These are phyloP conservation scores for Aspergillus cristatus DNA, from an alignment of 495 filamentous ascomycete genomes.

Conservation along the genomic window DNA sequence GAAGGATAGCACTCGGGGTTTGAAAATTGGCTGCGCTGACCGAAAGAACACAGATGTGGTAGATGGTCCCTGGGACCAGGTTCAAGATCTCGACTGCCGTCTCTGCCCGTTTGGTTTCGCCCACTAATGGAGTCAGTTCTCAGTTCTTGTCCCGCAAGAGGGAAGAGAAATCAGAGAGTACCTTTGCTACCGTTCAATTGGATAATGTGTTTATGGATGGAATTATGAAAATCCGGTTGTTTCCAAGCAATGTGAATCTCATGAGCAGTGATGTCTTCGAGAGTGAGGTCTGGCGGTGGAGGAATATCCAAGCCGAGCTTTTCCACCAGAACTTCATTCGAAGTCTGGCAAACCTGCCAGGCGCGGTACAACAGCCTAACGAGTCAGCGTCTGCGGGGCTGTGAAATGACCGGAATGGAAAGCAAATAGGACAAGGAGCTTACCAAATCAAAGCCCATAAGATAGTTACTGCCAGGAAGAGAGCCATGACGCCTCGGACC, in stretches of 20 bases:
- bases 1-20: slow-evolving; percentile 74
- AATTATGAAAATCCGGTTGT: slow-evolving; percentile 63
- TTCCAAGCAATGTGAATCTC: slow-evolving; percentile 91
- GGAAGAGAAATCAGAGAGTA: slow-evolving; percentile 19
- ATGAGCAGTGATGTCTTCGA: slow-evolving; percentile 82
- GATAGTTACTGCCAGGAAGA: slow-evolving; percentile 41
- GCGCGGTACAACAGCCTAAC: slow-evolving; percentile 70
- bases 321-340: slow-evolving; percentile 80
- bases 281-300: slow-evolving; percentile 75
- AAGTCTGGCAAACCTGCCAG: slow-evolving; percentile 78
- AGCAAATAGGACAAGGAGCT: slow-evolving; percentile 10
- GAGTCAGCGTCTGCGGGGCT: too few species aligned
- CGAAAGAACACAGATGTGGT: slow-evolving; percentile 85
- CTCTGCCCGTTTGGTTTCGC: slow-evolving; percentile 75
- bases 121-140: slow-evolving; percentile 47
- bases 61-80: slow-evolving; percentile 75
- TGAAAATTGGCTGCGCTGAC: slow-evolving; percentile 86
- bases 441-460: slow-evolving; percentile 44
- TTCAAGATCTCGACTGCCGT: slow-evolving; percentile 83
- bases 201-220: slow-evolving; percentile 78
- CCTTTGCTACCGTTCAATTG: slow-evolving; percentile 89
- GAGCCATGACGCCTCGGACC: slow-evolving; percentile 42
- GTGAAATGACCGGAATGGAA: too few species aligned
- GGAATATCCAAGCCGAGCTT: slow-evolving; percentile 91
- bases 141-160: slow-evolving; percentile 3